phyloP scores from a whole-genome alignment of 768 basidiomycete genomes.

The Exidia glandulosa region DNA sequence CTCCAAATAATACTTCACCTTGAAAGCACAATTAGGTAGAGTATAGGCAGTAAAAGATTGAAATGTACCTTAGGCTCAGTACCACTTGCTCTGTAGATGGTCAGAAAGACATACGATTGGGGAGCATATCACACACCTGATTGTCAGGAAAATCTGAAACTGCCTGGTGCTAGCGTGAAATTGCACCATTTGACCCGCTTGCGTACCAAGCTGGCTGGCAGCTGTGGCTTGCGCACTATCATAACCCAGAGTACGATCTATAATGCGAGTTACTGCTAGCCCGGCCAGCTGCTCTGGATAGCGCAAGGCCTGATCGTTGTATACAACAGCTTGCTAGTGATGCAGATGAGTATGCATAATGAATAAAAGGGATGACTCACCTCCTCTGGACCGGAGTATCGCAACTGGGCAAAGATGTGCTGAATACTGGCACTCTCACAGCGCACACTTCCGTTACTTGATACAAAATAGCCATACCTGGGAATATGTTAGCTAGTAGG shows the following conservation, averaged over 20 bases:
- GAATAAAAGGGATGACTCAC: conserved; percentile 8
- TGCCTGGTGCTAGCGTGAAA: background rate
- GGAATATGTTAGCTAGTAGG: conserved; percentile 47
- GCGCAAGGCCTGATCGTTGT: conserved; percentile 3
- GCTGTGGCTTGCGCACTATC: conserved; percentile 1
- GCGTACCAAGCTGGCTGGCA: background rate
- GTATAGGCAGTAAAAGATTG: background rate
- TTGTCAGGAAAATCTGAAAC: background rate
- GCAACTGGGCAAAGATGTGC: conserved; percentile 54
- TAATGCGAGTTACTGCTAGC: conserved; percentile 46
- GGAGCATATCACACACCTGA: background rate
- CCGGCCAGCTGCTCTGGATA: conserved; percentile 57
- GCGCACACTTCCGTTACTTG: conserved; percentile 16
- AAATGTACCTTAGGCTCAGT: background rate
- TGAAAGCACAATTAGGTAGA: background rate
- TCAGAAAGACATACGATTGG: background rate
- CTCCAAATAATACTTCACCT: background rate
- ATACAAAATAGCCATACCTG: conserved; percentile 51
- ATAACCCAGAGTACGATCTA: conserved; percentile 62
- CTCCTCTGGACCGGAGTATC: conserved; percentile 38
- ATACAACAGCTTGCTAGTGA: background rate
- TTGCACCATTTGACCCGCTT: background rate
- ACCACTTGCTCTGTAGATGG: background rate
- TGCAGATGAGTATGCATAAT: background rate
- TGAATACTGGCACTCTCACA: conserved; percentile 54